Percentiles rank a stretch among this genome's conserved stretches.
Conservation (phyloP, 805 yeast species). For the Cyberlindnera lachancei region DNA sequence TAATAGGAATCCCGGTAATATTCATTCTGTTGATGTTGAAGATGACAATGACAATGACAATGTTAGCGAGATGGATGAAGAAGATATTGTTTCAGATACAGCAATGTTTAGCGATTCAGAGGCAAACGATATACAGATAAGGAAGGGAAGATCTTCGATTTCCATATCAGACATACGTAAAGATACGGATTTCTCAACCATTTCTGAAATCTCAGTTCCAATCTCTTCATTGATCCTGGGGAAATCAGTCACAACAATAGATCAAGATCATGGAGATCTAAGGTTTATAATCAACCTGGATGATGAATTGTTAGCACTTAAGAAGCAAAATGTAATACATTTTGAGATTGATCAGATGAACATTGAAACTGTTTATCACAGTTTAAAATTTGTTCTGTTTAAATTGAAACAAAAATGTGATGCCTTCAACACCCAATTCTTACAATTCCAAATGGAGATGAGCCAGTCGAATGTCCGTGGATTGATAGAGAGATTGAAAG, state of each 20-base stretch:
- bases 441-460: background rate
- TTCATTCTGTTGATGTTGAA: no score
- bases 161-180: background rate
- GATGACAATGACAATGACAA: background rate
- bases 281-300: background rate
- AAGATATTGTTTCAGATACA: no score
- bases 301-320: background rate
- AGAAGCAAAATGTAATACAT: background rate
- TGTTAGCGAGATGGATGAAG: background rate
- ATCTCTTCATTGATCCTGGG: slow-evolving; percentile 3
- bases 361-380: background rate
- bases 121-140: slow-evolving; percentile 4
- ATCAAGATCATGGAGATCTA: slow-evolving; percentile 1
- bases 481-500: background rate
- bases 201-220: slow-evolving; percentile 1
- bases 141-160: slow-evolving; percentile 1
- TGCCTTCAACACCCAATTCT: background rate
- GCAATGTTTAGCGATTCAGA: slow-evolving; percentile 11
- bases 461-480: background rate
- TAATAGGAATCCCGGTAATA: no score
- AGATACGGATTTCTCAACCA: background rate
- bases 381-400: background rate
- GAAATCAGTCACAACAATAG: background rate
- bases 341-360: background rate
- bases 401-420: no score